These are phyloP conservation scores for Sporothrix sp. DNA, from an alignment of 2,329 filamentous ascomycete genomes.

Conservation along the genomic window DNA sequence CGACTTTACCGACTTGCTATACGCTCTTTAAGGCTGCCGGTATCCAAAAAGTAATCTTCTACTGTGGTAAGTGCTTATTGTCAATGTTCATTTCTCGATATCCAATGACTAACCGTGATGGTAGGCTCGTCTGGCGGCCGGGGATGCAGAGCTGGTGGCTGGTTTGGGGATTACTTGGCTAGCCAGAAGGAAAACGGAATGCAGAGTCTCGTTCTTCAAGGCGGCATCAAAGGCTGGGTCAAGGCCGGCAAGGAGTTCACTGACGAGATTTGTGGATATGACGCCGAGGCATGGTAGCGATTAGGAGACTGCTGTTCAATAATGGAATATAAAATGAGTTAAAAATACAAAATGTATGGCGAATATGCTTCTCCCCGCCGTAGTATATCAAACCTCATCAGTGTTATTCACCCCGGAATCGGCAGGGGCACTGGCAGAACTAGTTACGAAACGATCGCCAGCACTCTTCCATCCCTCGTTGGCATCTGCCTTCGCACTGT, in stretches of 20 bases:
- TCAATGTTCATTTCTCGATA: not conserved
- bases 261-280: slow-evolving; percentile 38
- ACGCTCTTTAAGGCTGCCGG: slow-evolving; percentile 32
- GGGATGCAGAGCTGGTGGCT: slow-evolving; percentile 43
- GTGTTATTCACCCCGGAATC: too few species aligned
- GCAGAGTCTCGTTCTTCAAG: slow-evolving; percentile 39
- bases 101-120: not conserved
- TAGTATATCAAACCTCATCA: too few species aligned
- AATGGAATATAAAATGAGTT: not conserved
- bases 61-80: slow-evolving; percentile 34
- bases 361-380: too few species aligned
- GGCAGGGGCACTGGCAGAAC: too few species aligned
- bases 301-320: too few species aligned
- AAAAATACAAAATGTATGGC: too few species aligned
- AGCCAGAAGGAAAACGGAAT: slow-evolving; percentile 31
- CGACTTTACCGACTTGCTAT: slow-evolving; percentile 34
- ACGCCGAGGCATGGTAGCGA: slow-evolving; percentile 28
- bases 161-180: slow-evolving; percentile 44
- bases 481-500: too few species aligned
- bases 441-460: too few species aligned
- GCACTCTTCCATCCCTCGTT: too few species aligned
- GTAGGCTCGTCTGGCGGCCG: slow-evolving; percentile 45
- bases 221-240: slow-evolving; percentile 47
- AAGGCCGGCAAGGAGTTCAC: slow-evolving; percentile 37
- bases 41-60: slow-evolving; percentile 35